phyloP scores from a whole-genome alignment of 331 rosid genomes.

The Acacia concinna region DNA sequence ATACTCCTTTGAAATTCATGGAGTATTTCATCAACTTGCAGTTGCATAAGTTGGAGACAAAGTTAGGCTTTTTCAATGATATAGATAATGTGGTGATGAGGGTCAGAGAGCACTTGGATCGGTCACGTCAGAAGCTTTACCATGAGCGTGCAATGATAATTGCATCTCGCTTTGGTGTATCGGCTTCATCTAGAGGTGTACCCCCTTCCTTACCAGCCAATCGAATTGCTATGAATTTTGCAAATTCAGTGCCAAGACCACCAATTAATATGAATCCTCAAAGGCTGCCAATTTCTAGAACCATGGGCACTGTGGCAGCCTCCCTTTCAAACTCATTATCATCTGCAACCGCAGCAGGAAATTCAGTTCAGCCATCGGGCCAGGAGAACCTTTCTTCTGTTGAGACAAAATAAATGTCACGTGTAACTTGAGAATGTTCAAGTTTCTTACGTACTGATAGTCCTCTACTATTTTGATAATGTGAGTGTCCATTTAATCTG shows the following conservation, averaged over 20 bases:
- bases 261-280: conserved; percentile 57
- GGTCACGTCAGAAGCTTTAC: conserved; percentile 89
- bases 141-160: conserved; percentile 94
- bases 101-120: conserved; percentile 80
- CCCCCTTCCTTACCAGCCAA: conserved; percentile 60
- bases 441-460: conserved; percentile 33
- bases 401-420: conserved; percentile 47
- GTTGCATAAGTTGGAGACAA: conserved; percentile 89
- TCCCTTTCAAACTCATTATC: conserved; percentile 51
- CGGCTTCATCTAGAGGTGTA: conserved; percentile 64
- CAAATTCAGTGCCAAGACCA: conserved; percentile 72
- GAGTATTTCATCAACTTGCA: conserved; percentile 44
- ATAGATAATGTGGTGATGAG: conserved; percentile 79
- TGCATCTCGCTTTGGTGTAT: conserved; percentile 81
- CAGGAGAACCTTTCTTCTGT: conserved; percentile 52
- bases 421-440: conserved; percentile 27
- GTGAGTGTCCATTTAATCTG: conserved; percentile 40
- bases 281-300: conserved; percentile 66
- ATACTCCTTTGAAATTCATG: conserved; percentile 19
- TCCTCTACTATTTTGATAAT: conserved; percentile 36
- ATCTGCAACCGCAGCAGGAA: conserved; percentile 54
- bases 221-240: conserved; percentile 55
- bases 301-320: conserved; percentile 50
- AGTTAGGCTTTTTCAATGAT: conserved; percentile 74
- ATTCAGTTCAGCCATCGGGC: conserved; percentile 57